Base-by-base conservation (phyloP, 306 rosid genomes). In the Cercis canadensis region DNA sequence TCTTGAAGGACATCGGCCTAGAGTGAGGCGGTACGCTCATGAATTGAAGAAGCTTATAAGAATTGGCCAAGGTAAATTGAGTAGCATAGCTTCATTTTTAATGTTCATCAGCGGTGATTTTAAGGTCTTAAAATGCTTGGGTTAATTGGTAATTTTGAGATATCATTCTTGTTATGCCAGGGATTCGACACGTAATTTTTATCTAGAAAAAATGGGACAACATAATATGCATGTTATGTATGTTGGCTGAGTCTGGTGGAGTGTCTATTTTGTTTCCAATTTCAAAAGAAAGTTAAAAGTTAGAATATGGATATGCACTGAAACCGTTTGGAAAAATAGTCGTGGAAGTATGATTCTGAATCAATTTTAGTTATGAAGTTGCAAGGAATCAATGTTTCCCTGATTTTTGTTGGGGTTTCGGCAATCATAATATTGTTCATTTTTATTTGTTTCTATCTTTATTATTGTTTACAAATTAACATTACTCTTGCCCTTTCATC, bases 41-140 rank as follows among this genome's bases (percentile, higher is more conserved):
- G 98, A 90, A 53, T 75, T 94, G 47, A 86, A 65, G 84, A 91
- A 72, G 81, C 84, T 90, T 66, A 90, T 83, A 72, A 84, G 75
- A 86, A 94, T 94, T 74, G 98, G 98, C 65, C 97, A 90, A 84
- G 98, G 97, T 89, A 83, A 82, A 56, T 68, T 45, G 24, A 52
- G 62, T 51, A 62, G 59, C 24, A 60, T 45, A 62, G 55, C 15
- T 57, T 53, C 16, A 60, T 56, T 12, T 7, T 16, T 61, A 40
- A 31, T 68, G 57, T 33, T 45, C 12, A 2, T 54, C 13, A 5
- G 19, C 6, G 9, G 65, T 67, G 68, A 34, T 58, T 65, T 64
- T 34, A 15, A 57, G 59, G 37, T 49, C n/a, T 41, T 52, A 50
- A 34, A 15, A 40, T 69, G 33, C 62, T 70, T 67, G 55, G 55